These are phyloP conservation scores for Leccinum boreale DNA, from an alignment of 768 basidiomycete genomes.

Conservation along the genomic window DNA sequence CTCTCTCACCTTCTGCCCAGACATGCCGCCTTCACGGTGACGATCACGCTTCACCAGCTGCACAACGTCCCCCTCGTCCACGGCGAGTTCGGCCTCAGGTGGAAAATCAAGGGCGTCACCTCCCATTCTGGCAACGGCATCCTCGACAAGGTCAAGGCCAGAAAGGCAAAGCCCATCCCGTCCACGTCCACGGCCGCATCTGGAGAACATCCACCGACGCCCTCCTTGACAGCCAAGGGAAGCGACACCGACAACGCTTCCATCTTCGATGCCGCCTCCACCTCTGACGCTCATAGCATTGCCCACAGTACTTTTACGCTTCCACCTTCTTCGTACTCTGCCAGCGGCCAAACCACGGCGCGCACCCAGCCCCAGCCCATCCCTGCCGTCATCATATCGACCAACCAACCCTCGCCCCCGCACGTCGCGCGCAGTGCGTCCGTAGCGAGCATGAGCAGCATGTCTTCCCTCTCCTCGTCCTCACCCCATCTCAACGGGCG, in stretches of 20 bases:
- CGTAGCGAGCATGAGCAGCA: constrained; percentile 17
- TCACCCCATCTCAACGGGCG: constrained; percentile 3
- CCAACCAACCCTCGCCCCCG: constrained; percentile 13
- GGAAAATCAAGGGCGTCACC: constrained; percentile 33
- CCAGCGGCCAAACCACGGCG: constrained; percentile 10
- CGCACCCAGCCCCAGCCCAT: constrained; percentile 9
- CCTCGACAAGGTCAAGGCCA: constrained; percentile 37
- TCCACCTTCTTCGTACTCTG: constrained; percentile 11
- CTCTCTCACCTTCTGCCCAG: constrained; percentile 58
- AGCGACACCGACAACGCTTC: constrained; percentile 26
- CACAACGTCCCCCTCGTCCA: constrained; percentile 42
- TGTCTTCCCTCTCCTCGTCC: constrained; percentile 18
- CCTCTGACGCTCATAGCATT: constrained; percentile 27
- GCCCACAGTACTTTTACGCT: constrained; percentile 26
- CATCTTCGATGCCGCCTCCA: constrained; percentile 22
- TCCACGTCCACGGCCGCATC: neutral
- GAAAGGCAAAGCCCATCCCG: constrained; percentile 14
- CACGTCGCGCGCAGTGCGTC: constrained; percentile 18
- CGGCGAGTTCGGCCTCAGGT: neutral
- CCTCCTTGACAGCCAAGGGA: constrained; percentile 8
- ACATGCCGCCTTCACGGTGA: constrained; percentile 64
- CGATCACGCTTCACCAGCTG: constrained; percentile 62
- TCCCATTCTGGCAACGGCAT: constrained; percentile 40
- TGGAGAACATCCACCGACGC: neutral
- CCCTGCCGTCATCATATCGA: constrained; percentile 29